phyloP scores from a whole-genome alignment of 1,284 basidiomycete genomes.

The Apiotrichum laibachii region DNA sequence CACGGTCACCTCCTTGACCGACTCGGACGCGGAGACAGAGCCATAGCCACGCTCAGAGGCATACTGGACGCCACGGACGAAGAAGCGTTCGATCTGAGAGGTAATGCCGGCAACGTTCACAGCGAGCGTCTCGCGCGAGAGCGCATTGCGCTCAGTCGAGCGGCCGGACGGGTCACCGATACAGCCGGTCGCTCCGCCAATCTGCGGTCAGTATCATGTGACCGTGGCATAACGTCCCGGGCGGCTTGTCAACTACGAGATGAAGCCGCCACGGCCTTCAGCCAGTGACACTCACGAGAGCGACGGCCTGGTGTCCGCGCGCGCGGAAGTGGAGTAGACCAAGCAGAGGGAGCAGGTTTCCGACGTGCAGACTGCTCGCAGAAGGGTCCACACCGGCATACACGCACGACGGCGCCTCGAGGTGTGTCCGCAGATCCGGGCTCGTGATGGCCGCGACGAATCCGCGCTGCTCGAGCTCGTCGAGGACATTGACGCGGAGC shows the following conservation, averaged over 20 bases:
- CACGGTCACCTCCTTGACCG: conserved; percentile 51
- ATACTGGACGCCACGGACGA: conserved; percentile 64
- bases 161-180: conserved; percentile 96
- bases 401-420: conserved; percentile 55
- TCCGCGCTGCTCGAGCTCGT: conserved; percentile 51
- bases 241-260: no score
- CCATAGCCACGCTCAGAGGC: conserved; percentile 50
- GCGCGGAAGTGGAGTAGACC: conserved; percentile 82
- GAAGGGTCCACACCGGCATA: conserved; percentile 94
- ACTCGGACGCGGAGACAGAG: not conserved
- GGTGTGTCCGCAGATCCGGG: conserved; percentile 36
- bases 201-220: conserved; percentile 55
- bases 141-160: conserved; percentile 72
- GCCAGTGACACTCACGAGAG: conserved; percentile 61
- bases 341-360: conserved; percentile 86
- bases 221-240: not conserved
- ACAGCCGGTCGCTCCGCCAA: conserved; percentile 93
- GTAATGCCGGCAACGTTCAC: conserved; percentile 69
- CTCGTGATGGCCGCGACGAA: conserved; percentile 53
- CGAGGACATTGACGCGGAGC: not conserved
- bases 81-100: conserved; percentile 67
- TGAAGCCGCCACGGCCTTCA: not conserved
- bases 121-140: conserved; percentile 61
- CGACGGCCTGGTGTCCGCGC: conserved; percentile 74
- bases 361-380: conserved; percentile 82